phyloP scores from a whole-genome alignment of 1,139 yeast species.

The Blastobotrys capitulatus region DNA sequence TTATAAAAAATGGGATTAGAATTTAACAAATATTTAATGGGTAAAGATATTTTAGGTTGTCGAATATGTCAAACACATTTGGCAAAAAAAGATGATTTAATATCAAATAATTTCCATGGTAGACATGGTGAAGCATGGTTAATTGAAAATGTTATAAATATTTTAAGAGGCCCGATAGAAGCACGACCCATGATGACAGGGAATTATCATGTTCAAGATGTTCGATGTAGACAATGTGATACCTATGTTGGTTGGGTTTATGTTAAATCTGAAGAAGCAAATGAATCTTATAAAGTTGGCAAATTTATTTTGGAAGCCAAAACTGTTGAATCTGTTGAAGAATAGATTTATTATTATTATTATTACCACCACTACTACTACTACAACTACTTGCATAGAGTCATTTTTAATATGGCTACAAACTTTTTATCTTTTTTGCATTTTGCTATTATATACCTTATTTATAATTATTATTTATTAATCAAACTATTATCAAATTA shows the following conservation, averaged over 20 bases:
- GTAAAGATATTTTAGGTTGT: slow-evolving; percentile 36
- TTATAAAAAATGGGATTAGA: slow-evolving; percentile 30
- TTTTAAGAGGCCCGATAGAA: slow-evolving; percentile 30
- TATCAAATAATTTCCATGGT: slow-evolving; percentile 39
- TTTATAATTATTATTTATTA: neutral
- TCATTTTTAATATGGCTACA: neutral
- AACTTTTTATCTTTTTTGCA: neutral
- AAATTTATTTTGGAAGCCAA: slow-evolving; percentile 63
- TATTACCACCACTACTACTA: neutral
- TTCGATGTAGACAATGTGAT: slow-evolving; percentile 62
- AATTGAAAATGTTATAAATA: slow-evolving; percentile 36
- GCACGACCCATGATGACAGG: slow-evolving; percentile 65
- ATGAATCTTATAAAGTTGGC: slow-evolving; percentile 71
- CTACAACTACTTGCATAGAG: neutral
- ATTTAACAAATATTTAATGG: slow-evolving; percentile 31
- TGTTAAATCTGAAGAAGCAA: slow-evolving; percentile 48
- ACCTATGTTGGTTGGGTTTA: slow-evolving; percentile 73
- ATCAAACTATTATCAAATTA: neutral
- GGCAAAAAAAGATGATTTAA: slow-evolving; percentile 32
- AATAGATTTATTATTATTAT: neutral
- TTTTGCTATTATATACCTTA: neutral
- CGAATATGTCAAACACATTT: slow-evolving; percentile 37
- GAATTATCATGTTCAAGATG: slow-evolving; percentile 54
- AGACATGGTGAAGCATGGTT: slow-evolving; percentile 38
- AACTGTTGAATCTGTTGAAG: slow-evolving; percentile 14